phyloP scores from a whole-genome alignment of 1,139 yeast species.

The Suhomyces guaymorum region DNA sequence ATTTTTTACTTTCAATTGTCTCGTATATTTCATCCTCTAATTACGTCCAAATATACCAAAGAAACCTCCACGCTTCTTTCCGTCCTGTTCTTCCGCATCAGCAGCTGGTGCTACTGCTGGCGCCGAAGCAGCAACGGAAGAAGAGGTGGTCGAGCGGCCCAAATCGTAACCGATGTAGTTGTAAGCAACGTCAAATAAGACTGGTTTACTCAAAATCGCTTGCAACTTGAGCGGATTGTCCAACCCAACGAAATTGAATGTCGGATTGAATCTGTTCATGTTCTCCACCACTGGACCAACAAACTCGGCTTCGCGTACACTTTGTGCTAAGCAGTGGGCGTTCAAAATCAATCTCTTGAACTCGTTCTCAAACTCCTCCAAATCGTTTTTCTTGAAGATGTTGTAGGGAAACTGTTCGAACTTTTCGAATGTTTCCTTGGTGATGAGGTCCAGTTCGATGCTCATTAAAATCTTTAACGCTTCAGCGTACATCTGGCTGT shows the following conservation, averaged over 20 bases:
- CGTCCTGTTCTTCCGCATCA: conserved; percentile 19
- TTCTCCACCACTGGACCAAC: conserved; percentile 45
- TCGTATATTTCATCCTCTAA: too few relatives aligned
- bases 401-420: conserved; percentile 40
- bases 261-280: conserved; percentile 45
- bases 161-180: conserved; percentile 64
- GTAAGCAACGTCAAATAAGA: conserved; percentile 84
- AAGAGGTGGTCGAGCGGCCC: conserved; percentile 15
- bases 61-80: conserved; percentile 40
- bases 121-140: conserved; percentile 12
- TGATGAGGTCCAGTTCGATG: conserved; percentile 29
- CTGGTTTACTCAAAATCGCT: conserved; percentile 80
- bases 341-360: too few relatives aligned
- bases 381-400: conserved; percentile 35
- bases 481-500: conserved; percentile 47
- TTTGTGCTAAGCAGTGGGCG: conserved; percentile 55
- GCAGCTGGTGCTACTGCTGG: conserved; percentile 5
- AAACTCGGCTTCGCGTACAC: conserved; percentile 28
- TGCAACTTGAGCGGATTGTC: conserved; percentile 38
- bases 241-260: conserved; percentile 49
- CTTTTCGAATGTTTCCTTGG: conserved; percentile 22
- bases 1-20: too few relatives aligned
- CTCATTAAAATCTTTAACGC: conserved; percentile 54
- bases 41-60: conserved; percentile 44
- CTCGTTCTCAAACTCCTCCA: conserved; percentile 26